Base-by-base conservation (phyloP, 148 eudicot species). In the Rhododendron molle region DNA sequence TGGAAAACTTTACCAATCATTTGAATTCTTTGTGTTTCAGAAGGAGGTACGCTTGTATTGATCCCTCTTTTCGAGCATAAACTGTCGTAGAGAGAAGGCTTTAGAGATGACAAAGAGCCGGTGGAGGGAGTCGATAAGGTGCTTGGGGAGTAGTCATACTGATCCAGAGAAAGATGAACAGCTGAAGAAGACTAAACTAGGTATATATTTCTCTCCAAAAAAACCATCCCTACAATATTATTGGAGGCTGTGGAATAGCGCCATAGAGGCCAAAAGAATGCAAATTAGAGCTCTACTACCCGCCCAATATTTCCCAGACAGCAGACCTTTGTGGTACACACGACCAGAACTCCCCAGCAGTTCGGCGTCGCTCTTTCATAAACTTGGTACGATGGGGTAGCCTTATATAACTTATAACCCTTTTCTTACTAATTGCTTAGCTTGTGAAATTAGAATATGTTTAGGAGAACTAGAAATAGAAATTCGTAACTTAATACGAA, bases 121-220 rank as follows among this genome's bases (percentile, higher is more conserved):
- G 56, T 91, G 92, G 98, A 90, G 86, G 84, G 95, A 88, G 47
- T 83, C 91, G 30, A 87, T 90, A 84, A 91, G 87, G 86, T 79
- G 88, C 43, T 92, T 94, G 65, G 90, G 89, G 81, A 86, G 85
- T 36, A 81, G 83, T 74, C 92, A 93, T 86, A 83, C 93, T 44
- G 93, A 91, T 89, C 96, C 93, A 26, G 90, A 85, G 62, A 92
- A 91, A 83, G 92, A 92, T 71, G 96, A 94, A 88, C 89, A 90
- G 80, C 90, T 94, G 88, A 92, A 88, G 90, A 85, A 85, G 79
- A 82, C 92, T 82, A 94, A 93, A 91, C 86, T 78, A 92, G 97
- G 97, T 94, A 90, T 88, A 71, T 40, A 5, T 47, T 85, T 50
- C 49, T 67, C 81, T 78, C 81, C 83, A 81, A 34, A 79, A 84